These are phyloP conservation scores for Neobulgaria alba DNA, from an alignment of 2,329 filamentous ascomycete species.

Conservation along the genomic window DNA sequence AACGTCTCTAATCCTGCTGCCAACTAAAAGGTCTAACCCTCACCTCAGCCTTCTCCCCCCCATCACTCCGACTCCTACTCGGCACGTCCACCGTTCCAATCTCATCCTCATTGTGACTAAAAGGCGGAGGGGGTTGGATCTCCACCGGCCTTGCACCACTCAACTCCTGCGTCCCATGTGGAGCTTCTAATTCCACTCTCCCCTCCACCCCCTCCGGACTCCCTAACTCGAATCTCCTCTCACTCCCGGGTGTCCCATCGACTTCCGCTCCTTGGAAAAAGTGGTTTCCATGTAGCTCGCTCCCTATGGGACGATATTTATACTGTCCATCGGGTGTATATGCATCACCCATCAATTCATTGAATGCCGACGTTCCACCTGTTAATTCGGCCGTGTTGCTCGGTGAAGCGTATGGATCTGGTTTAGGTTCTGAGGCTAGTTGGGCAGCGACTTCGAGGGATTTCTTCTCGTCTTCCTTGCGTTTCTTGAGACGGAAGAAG, in stretches of 20 bases:
- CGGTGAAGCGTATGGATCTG: not conserved
- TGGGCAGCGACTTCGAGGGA: not conserved
- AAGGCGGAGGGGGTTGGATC: not conserved
- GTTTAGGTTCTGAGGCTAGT: not conserved
- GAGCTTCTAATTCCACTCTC: constrained; percentile 2
- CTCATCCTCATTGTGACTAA: not conserved
- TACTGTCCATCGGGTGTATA: too few relatives aligned
- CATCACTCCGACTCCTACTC: not conserved
- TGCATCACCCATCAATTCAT: not conserved
- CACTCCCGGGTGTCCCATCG: constrained; percentile 2
- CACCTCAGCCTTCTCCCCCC: not conserved
- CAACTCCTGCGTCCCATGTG: constrained; percentile 3
- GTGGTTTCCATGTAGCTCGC: not conserved
- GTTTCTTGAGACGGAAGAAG: not conserved
- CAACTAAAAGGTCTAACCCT: not conserved
- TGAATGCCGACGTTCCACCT: not conserved
- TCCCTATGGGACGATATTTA: not conserved
- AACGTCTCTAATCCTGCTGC: not conserved
- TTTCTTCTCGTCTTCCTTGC: not conserved
- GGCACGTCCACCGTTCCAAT: not conserved
- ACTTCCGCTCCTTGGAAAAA: constrained; percentile 2
- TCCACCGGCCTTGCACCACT: not conserved
- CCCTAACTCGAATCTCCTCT: constrained; percentile 3
- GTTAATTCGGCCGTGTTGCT: not conserved
- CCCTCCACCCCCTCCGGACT: not conserved